Evolutionary conservation across 768 basidiomycete genomes (phyloP).

Genomic region (Lentinula detonsa): DNA sequence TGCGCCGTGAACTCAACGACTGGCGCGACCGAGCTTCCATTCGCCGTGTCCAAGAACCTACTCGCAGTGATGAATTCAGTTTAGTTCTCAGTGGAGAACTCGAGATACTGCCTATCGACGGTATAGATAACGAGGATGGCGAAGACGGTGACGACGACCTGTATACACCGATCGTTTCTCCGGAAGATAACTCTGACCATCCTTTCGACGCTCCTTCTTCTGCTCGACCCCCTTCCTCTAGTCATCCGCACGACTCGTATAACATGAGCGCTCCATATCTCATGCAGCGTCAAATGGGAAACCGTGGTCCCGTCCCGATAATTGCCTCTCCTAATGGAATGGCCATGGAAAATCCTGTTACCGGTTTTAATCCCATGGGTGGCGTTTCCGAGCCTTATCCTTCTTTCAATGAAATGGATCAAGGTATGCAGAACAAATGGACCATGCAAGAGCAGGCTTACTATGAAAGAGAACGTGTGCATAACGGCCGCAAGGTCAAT

Average conservation of each 20-base stretch:
- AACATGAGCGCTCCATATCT: background rate
- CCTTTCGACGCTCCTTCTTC: background rate
- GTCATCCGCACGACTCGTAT: conserved; percentile 8
- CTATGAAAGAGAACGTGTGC: background rate
- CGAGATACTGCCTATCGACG: conserved; percentile 52
- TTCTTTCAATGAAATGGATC: background rate
- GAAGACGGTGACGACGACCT: conserved; percentile 33
- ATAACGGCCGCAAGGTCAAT: background rate
- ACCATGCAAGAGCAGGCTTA: background rate
- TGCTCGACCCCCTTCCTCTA: conserved; percentile 12
- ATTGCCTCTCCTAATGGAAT: conserved; percentile 37
- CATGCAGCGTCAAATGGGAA: conserved; percentile 13
- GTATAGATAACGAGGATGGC: conserved; percentile 55
- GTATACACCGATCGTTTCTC: conserved; percentile 30
- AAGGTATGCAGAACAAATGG: background rate
- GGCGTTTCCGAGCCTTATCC: conserved; percentile 1
- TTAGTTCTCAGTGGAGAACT: conserved; percentile 68
- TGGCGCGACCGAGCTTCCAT: conserved; percentile 80
- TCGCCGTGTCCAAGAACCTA: conserved; percentile 65
- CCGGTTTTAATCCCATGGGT: conserved; percentile 29
- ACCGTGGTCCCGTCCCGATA: conserved; percentile 30
- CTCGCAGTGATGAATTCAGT: conserved; percentile 63
- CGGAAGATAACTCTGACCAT: conserved; percentile 11
- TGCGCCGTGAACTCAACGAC: conserved; percentile 88
- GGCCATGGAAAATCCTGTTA: conserved; percentile 47